Evolutionary conservation across 495 filamentous ascomycete species (phyloP).

Genomic region (Usnea hakonensis): DNA sequence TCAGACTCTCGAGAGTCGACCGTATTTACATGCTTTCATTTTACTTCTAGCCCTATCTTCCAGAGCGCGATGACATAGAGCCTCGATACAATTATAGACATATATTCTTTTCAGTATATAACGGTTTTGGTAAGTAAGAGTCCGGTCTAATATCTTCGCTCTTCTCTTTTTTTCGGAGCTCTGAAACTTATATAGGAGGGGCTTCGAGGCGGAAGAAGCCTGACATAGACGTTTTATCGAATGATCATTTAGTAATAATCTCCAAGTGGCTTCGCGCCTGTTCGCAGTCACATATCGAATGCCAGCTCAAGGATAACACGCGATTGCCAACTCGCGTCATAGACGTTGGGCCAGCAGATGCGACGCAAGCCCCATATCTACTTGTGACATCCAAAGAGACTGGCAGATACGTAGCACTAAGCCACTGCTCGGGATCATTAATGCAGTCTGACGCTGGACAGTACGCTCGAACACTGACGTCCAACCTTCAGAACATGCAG

Average conservation of each 20-base stretch:
- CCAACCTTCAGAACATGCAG: background rate
- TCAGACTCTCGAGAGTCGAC: too few species aligned
- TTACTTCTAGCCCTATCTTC: background rate
- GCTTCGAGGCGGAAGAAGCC: background rate
- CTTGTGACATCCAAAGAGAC: background rate
- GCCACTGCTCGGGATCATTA: slow-evolving; percentile 8
- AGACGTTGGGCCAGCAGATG: background rate
- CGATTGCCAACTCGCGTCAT: slow-evolving; percentile 8
- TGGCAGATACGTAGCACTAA: slow-evolving; percentile 4
- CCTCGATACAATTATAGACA: background rate
- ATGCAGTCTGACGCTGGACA: background rate
- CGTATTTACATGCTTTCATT: background rate
- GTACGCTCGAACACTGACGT: background rate
- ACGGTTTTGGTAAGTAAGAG: background rate
- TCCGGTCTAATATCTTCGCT: background rate
- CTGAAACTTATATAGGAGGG: background rate
- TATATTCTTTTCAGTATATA: background rate
- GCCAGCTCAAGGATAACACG: background rate
- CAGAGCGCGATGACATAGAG: background rate
- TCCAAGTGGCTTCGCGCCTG: slow-evolving; percentile 1
- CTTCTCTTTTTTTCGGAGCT: too few species aligned
- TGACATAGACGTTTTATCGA: background rate
- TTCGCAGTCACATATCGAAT: background rate
- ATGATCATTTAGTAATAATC: background rate
- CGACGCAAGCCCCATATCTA: background rate